Conservation (phyloP, 345 rosid species). For the Barbarea vulgaris region DNA sequence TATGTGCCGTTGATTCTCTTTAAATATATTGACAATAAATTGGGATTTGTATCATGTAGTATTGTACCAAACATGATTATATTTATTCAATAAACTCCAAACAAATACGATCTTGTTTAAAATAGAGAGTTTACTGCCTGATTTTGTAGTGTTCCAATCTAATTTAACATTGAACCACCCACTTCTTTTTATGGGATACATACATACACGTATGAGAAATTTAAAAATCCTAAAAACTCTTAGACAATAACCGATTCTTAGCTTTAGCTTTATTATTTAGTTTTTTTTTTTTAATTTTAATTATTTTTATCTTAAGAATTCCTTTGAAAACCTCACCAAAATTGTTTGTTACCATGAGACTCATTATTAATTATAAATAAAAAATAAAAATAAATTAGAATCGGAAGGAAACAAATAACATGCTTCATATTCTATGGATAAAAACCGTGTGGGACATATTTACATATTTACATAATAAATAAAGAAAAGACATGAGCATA, state of each 20-base stretch:
- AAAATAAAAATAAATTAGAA: background rate
- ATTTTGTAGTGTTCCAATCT: constrained; percentile 21
- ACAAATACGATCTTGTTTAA: background rate
- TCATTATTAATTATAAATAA: background rate
- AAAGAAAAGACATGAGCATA: background rate
- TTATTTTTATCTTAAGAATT: too few relatives aligned
- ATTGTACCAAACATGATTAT: background rate
- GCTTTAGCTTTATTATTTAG: too few relatives aligned
- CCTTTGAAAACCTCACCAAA: too few relatives aligned
- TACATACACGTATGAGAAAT: too few relatives aligned
- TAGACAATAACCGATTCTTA: too few relatives aligned
- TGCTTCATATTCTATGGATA: background rate
- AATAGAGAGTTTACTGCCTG: constrained; percentile 12
- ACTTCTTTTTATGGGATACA: too few relatives aligned
- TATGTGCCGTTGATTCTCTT: constrained; percentile 11
- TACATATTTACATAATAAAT: background rate
- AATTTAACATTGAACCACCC: background rate
- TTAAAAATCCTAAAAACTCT: too few relatives aligned
- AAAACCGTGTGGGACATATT: background rate
- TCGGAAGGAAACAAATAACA: background rate
- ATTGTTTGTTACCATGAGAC: background rate
- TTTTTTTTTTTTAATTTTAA: too few relatives aligned
- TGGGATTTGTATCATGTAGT: background rate
- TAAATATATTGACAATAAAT: constrained; percentile 16
- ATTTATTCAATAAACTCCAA: constrained; percentile 29